Base-by-base conservation (phyloP, 2,329 filamentous ascomycete species). In the Colletotrichum liriopes region DNA sequence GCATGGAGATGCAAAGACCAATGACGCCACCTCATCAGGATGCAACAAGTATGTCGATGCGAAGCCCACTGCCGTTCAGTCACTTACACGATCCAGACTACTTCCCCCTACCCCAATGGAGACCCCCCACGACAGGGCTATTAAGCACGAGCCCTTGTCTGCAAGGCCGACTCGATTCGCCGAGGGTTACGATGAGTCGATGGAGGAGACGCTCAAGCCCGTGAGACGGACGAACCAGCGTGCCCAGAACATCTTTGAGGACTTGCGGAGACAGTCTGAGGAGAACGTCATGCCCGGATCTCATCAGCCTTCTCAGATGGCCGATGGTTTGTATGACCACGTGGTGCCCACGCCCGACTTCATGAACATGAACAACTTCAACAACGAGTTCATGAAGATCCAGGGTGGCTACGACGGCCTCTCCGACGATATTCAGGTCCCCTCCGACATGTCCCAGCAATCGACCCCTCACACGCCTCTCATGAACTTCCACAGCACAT, bases 71-170 rank as follows among this genome's bases (percentile, higher is more conserved):
- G 2, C 12, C 6, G 2, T 11, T 26, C 39, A 43, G n/a, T 45
- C 18, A 56, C 77, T 77, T 54, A 83, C 75, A 26, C 26, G 18
- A 32, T 41, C 64, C 71, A 91, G 91, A 84, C 75, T 92, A 90
- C 76, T 89, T 90, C 75, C 92, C 92, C 88, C 91, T 56, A 94
- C 92, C 37, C 92, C 93, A 65, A 88, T 88, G 77, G 89, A 90
- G 64, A 93, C 91, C 26, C 91, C 92, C 54, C 86, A 87, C 73
- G 82, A 87, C 73, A 82, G 83, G 61, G 76, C 83, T 52, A 77
- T 80, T 55, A 86, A 87, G 81, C 82, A 84, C 47, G 79, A 83
- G 58, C 74, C 80, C 20, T 52, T 63, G 58, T 73, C 71, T 23
- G 64, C 69, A 1, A 80, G 81, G 4, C 83, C 84, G 3, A 83